Evolutionary conservation across 2,329 filamentous ascomycete species (phyloP).

Genomic region (Periconia digitata): DNA sequence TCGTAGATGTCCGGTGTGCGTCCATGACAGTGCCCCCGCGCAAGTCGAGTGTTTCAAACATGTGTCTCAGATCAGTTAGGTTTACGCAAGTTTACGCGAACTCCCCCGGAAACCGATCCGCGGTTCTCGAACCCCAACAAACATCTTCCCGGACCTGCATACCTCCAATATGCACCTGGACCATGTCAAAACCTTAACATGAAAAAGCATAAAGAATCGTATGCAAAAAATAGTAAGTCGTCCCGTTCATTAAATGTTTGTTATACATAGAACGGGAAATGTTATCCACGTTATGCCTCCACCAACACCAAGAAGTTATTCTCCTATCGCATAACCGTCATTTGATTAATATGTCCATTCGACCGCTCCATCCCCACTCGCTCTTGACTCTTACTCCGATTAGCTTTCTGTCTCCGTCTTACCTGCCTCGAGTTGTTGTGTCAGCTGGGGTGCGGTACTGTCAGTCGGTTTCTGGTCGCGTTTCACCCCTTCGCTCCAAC

Average conservation of each 20-base stretch:
- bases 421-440: not conserved
- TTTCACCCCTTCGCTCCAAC: conserved; percentile 13
- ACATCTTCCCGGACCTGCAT: not conserved
- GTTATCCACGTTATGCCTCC: not conserved
- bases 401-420: not conserved
- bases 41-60: not conserved
- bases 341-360: no score
- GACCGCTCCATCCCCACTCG: not conserved
- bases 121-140: not conserved
- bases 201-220: no score
- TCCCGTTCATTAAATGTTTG: not conserved
- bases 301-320: no score
- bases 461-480: conserved; percentile 8
- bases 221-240: no score
- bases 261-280: not conserved
- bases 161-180: not conserved
- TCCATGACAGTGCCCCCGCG: not conserved
- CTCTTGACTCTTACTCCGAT: not conserved
- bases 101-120: not conserved
- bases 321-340: no score
- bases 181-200: no score
- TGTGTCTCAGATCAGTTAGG: not conserved
- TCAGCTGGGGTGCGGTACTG: not conserved
- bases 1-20: not conserved
- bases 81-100: not conserved